Conservation (phyloP, 305 asterid genomes). For the Lippia alba region DNA sequence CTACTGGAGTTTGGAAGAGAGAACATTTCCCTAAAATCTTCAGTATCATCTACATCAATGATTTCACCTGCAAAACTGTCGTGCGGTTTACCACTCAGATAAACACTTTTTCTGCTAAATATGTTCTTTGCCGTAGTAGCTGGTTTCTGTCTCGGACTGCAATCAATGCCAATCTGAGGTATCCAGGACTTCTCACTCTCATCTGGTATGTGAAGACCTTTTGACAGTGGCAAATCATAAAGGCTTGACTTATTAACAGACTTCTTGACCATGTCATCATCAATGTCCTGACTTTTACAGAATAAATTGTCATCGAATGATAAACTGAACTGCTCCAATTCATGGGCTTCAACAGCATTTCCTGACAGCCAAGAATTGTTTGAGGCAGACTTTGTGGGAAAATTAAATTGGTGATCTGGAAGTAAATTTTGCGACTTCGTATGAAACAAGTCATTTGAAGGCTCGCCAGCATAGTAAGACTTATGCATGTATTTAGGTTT, state of each 20-base stretch:
- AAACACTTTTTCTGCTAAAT: constrained; percentile 39
- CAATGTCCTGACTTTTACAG: constrained; percentile 39
- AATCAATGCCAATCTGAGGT: constrained; percentile 42
- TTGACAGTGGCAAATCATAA: constrained; percentile 48
- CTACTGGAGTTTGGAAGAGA: constrained; percentile 40
- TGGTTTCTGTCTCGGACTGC: constrained; percentile 53
- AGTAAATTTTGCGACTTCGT: constrained; percentile 49
- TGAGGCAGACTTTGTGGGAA: constrained; percentile 47
- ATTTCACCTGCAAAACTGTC: constrained; percentile 74
- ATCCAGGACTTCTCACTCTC: constrained; percentile 45
- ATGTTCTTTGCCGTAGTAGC: constrained; percentile 38
- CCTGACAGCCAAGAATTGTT: constrained; percentile 56
- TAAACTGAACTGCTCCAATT: constrained; percentile 49
- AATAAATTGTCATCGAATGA: constrained; percentile 48
- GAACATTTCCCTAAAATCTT: constrained; percentile 48
- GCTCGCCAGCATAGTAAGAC: constrained; percentile 40
- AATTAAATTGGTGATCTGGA: constrained; percentile 48
- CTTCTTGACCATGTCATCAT: constrained; percentile 44
- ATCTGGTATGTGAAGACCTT: constrained; percentile 48
- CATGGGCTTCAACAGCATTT: constrained; percentile 45
- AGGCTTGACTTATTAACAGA: constrained; percentile 42
- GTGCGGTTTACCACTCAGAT: constrained; percentile 48
- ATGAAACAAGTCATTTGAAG: constrained; percentile 47
- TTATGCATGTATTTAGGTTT: constrained; percentile 58
- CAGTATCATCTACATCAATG: constrained; percentile 58